Evolutionary conservation across 352 stramenopile species (phyloP).

Genomic region (Phytophthora pini): DNA sequence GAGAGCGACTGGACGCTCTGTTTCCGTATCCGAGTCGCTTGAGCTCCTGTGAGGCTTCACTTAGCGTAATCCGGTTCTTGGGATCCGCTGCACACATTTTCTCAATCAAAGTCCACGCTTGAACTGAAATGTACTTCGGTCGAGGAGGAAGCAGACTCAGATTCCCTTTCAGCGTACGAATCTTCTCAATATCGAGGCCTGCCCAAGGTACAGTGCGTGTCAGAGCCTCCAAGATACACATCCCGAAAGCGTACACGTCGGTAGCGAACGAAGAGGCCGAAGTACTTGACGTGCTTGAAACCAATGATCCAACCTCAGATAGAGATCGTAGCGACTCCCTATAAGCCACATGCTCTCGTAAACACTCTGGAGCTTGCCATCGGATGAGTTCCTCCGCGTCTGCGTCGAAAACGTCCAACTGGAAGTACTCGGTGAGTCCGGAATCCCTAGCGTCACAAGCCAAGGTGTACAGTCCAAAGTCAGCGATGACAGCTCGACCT

Average conservation of each 20-base stretch:
- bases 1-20: conserved; percentile 23
- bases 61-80: conserved; percentile 49
- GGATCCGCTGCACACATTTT: conserved; percentile 70
- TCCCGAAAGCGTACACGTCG: conserved; percentile 81
- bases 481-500: conserved; percentile 63
- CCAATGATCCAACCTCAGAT: conserved; percentile 19
- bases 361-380: conserved; percentile 74
- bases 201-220: conserved; percentile 60
- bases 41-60: conserved; percentile 54
- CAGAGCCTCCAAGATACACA: conserved; percentile 78
- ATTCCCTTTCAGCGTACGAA: conserved; percentile 64
- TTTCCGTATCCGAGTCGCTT: conserved; percentile 56
- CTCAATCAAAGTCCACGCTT: conserved; percentile 65
- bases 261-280: conserved; percentile 48
- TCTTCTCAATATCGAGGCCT: conserved; percentile 47
- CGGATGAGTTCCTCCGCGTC: conserved; percentile 61
- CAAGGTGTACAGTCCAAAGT: conserved; percentile 59
- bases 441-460: conserved; percentile 45
- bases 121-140: conserved; percentile 44
- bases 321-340: conserved; percentile 36
- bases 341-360: conserved; percentile 45
- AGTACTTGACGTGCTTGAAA: conserved; percentile 21
- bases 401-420: conserved; percentile 35
- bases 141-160: conserved; percentile 58
- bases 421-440: conserved; percentile 43